Conservation (phyloP, 768 basidiomycete species). For the Pisolithus microcarpus region DNA sequence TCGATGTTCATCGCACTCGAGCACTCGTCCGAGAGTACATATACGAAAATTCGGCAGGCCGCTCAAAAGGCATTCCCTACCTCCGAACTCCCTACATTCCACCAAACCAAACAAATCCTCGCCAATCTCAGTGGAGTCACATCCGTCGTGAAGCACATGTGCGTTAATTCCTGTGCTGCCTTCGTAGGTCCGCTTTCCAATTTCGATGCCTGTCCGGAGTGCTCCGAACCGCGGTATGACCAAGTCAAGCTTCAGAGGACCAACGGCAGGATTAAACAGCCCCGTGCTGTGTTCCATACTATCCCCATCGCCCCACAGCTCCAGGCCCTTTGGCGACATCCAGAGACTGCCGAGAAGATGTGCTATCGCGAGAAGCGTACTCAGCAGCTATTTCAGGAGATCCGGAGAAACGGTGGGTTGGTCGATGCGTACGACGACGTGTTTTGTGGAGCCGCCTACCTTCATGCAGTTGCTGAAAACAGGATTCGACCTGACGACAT, state of each 20-base stretch:
- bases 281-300: neutral
- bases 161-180: neutral
- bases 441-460: neutral
- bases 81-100: too few relatives aligned
- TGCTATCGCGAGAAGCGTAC: neutral
- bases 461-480: neutral
- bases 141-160: too few relatives aligned
- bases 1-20: too few relatives aligned
- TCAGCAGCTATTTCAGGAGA: neutral
- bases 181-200: neutral
- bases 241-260: too few relatives aligned
- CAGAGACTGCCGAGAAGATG: neutral
- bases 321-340: neutral
- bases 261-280: too few relatives aligned
- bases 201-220: neutral
- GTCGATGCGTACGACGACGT: neutral
- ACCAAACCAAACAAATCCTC: too few relatives aligned
- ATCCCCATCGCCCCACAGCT: neutral
- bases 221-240: neutral
- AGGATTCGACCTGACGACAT: slow-evolving; percentile 18
- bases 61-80: too few relatives aligned
- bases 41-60: too few relatives aligned
- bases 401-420: neutral
- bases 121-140: too few relatives aligned
- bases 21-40: too few relatives aligned